These are phyloP conservation scores for Erodium texanum DNA, from an alignment of 441 rosid species.

Conservation along the genomic window DNA sequence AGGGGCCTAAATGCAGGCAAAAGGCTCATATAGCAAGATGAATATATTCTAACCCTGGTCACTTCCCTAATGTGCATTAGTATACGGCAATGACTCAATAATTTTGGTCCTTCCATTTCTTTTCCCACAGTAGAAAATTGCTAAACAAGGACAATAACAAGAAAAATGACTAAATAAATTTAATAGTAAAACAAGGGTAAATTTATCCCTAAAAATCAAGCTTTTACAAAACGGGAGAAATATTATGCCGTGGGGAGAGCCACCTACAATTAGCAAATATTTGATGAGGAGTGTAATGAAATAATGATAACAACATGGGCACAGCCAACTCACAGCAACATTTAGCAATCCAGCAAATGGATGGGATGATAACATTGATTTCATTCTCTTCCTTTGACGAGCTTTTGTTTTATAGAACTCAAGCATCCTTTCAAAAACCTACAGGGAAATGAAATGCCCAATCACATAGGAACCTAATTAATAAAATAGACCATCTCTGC, in stretches of 20 bases:
- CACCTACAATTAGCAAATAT: not conserved
- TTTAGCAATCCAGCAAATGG: slow-evolving; percentile 77
- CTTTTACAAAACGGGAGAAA: not conserved
- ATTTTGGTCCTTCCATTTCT: no score
- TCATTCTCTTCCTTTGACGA: slow-evolving; percentile 34
- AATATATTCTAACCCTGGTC: no score
- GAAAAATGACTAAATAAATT: no score
- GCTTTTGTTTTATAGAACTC: slow-evolving; percentile 33
- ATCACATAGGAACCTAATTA: slow-evolving; percentile 4
- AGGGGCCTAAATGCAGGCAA: no score
- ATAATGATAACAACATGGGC: slow-evolving; percentile 6
- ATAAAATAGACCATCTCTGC: slow-evolving; percentile 6
- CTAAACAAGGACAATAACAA: no score
- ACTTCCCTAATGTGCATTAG: no score
- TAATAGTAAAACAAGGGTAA: no score
- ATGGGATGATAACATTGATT: slow-evolving; percentile 33
- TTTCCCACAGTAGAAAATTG: no score
- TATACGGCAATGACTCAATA: no score
- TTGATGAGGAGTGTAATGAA: not conserved
- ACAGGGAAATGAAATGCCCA: slow-evolving; percentile 21
- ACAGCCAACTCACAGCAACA: slow-evolving; percentile 71
- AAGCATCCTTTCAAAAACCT: slow-evolving; percentile 73
- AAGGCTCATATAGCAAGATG: no score
- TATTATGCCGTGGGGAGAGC: not conserved
- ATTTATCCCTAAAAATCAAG: no score